phyloP scores from a whole-genome alignment of 257 asterid species.

The Sherardia arvensis region DNA sequence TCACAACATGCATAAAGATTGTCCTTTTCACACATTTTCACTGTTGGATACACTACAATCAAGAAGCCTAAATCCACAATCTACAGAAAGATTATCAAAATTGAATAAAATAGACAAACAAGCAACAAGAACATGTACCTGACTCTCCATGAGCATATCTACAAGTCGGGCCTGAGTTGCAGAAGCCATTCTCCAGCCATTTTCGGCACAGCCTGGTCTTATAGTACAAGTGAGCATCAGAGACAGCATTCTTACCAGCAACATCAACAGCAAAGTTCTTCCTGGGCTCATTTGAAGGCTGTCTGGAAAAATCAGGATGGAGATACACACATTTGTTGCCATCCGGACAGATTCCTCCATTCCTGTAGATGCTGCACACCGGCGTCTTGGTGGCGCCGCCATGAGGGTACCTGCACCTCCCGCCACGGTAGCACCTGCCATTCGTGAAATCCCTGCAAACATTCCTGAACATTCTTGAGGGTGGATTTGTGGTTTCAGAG shows the following conservation, averaged over 20 bases:
- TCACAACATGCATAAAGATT: too few relatives aligned
- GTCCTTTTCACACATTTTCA: too few relatives aligned
- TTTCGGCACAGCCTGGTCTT: conserved; percentile 32
- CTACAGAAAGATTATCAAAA: too few relatives aligned
- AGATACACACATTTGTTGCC: conserved; percentile 24
- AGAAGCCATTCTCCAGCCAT: conserved; percentile 30
- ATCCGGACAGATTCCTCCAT: conserved; percentile 30
- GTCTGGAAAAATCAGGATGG: conserved; percentile 22
- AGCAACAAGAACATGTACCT: conserved; percentile 23
- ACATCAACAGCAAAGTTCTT: conserved; percentile 12
- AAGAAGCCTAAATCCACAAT: too few relatives aligned
- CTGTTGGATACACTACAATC: too few relatives aligned
- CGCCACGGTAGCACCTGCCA: conserved; percentile 35
- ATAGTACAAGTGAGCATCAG: background rate
- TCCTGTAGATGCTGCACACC: conserved; percentile 15
- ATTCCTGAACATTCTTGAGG: conserved; percentile 8
- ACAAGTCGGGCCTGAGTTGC: conserved; percentile 31
- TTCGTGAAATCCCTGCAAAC: conserved; percentile 28
- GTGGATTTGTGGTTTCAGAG: conserved; percentile 4
- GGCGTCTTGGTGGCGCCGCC: background rate
- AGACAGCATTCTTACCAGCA: background rate
- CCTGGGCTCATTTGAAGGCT: background rate
- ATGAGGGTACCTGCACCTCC: conserved; percentile 24
- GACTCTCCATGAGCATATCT: conserved; percentile 45
- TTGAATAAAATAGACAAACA: background rate